Conservation (phyloP, 1,284 basidiomycete species). For the Trametes polyzona region DNA sequence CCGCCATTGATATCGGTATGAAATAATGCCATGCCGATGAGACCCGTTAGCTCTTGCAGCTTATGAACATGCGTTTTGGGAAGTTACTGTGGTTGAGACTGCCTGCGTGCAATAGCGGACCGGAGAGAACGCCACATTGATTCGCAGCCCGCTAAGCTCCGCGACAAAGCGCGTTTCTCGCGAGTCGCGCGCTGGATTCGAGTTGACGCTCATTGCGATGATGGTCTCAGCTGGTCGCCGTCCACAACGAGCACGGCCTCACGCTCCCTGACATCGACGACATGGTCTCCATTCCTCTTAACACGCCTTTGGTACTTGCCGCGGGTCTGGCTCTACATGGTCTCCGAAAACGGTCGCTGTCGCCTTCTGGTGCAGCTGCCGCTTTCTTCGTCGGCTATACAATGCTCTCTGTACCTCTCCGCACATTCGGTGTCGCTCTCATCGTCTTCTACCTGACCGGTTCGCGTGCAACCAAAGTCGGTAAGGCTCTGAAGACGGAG, state of each 20-base stretch:
- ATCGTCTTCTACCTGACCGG: conserved; percentile 85
- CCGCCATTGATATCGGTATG: too few relatives aligned
- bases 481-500: conserved; percentile 68
- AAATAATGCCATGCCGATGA: too few relatives aligned
- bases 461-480: conserved; percentile 85
- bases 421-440: conserved; percentile 73
- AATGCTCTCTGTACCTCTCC: conserved; percentile 62
- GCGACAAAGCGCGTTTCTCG: too few relatives aligned
- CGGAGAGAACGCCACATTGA: too few relatives aligned
- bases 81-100: too few relatives aligned
- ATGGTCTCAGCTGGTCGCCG: background rate
- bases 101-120: too few relatives aligned
- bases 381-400: conserved; percentile 78
- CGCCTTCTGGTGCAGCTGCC: conserved; percentile 71
- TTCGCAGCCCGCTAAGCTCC: too few relatives aligned
- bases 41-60: too few relatives aligned
- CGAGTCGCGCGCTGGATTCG: background rate
- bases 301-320: conserved; percentile 45
- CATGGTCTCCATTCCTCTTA: conserved; percentile 28
- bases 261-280: background rate
- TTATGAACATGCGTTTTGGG: too few relatives aligned
- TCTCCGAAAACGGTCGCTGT: conserved; percentile 61
- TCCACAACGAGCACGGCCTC: background rate
- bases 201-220: background rate
- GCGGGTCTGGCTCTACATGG: conserved; percentile 53